Conservation (phyloP, 257 asterid species). For the Nicotiana knightiana region DNA sequence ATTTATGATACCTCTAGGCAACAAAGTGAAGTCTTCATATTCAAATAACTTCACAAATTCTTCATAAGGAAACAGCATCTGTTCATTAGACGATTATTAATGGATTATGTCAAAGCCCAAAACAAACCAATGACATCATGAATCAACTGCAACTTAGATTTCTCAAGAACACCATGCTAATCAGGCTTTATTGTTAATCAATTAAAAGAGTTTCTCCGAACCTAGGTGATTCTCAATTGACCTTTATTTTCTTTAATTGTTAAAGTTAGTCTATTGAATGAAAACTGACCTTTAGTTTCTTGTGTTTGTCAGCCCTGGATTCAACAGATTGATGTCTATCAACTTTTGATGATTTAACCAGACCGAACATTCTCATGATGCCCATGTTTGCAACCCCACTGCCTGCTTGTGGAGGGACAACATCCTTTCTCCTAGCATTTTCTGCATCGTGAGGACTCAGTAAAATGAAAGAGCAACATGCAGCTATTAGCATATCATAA, state of each 20-base stretch:
- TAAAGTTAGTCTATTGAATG: no score
- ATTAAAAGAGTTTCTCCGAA: neutral
- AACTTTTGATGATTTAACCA: constrained; percentile 39
- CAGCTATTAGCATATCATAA: constrained; percentile 1
- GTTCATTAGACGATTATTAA: constrained; percentile 19
- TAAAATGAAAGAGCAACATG: constrained; percentile 20
- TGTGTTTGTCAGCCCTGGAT: constrained; percentile 29
- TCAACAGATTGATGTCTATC: constrained; percentile 38
- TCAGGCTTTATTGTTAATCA: neutral
- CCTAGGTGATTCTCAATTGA: neutral
- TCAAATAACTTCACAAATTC: constrained; percentile 74
- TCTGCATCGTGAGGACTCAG: constrained; percentile 38
- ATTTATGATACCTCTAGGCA: constrained; percentile 73
- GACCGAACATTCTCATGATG: constrained; percentile 42
- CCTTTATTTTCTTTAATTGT: no score
- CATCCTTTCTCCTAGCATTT: constrained; percentile 32
- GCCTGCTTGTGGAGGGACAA: constrained; percentile 38
- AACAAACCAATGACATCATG: neutral
- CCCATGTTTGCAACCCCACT: constrained; percentile 36
- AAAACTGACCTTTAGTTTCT: constrained; percentile 55
- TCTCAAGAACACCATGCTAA: neutral
- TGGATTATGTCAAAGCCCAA: neutral
- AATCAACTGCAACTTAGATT: constrained; percentile 2
- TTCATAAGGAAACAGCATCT: constrained; percentile 89
- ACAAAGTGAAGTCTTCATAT: constrained; percentile 40